phyloP scores from a whole-genome alignment of 495 filamentous ascomycete genomes.

The Pseudotulostoma volvatum region DNA sequence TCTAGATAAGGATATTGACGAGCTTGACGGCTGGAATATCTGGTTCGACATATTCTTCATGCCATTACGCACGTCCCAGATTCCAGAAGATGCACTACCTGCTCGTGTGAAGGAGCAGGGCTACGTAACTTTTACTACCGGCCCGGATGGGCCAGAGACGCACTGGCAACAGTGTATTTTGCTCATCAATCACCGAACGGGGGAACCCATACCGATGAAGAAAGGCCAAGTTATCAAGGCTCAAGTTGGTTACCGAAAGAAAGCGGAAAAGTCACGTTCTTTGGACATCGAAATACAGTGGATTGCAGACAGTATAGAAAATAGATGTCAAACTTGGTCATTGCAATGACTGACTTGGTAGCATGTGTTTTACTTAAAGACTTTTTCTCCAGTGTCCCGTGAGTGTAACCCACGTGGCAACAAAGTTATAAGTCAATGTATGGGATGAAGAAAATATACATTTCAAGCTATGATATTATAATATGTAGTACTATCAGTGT shows the following conservation, averaged over 20 bases:
- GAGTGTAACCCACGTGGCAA: too few relatives aligned
- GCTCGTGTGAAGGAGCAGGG: constrained; percentile 31
- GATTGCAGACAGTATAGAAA: constrained; percentile 19
- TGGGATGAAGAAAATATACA: too few relatives aligned
- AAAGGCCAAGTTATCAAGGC: constrained; percentile 33
- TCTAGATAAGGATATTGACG: constrained; percentile 35
- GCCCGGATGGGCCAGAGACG: constrained; percentile 33
- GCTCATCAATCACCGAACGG: constrained; percentile 29
- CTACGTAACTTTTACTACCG: constrained; percentile 36
- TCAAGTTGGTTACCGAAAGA: constrained; percentile 30
- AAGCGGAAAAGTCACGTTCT: constrained; percentile 23
- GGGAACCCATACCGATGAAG: constrained; percentile 21
- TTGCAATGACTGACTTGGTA: constrained; percentile 15
- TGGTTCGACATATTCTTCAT: constrained; percentile 54
- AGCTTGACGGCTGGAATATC: constrained; percentile 42
- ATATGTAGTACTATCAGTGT: too few relatives aligned
- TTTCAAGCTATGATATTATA: too few relatives aligned
- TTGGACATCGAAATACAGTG: constrained; percentile 34
- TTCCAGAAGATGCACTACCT: constrained; percentile 27
- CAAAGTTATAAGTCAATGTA: too few relatives aligned
- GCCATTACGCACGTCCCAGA: constrained; percentile 24
- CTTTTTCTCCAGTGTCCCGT: too few relatives aligned
- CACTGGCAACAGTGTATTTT: constrained; percentile 37
- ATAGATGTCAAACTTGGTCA: constrained; percentile 10
- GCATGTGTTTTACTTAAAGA: too few relatives aligned